Conservation (phyloP, 352 stramenopile genomes). For the Globisporangium nodosum region DNA sequence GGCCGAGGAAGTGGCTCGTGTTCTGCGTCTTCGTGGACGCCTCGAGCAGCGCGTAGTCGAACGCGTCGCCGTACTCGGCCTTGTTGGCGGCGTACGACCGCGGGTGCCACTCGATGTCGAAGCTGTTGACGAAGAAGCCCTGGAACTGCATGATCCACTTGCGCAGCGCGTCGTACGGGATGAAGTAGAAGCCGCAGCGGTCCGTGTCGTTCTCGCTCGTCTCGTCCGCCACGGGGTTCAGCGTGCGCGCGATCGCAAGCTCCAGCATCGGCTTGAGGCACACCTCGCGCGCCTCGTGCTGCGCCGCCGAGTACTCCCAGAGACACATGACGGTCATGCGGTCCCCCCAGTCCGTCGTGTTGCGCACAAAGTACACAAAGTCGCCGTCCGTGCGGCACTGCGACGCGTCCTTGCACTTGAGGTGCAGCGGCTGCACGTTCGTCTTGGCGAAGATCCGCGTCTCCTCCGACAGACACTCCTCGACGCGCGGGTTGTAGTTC, state of each 20-base stretch:
- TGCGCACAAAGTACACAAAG: slow-evolving; percentile 73
- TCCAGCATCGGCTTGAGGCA: slow-evolving; percentile 77
- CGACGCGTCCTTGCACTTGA: slow-evolving; percentile 51
- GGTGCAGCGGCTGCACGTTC: slow-evolving; percentile 65
- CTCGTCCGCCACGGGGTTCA: slow-evolving; percentile 50
- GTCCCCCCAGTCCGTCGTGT: slow-evolving; percentile 78
- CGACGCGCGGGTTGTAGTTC: slow-evolving; percentile 41
- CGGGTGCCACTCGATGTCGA: slow-evolving; percentile 66
- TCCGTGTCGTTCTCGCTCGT: slow-evolving; percentile 72
- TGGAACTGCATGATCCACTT: slow-evolving; percentile 75
- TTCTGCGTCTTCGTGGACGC: slow-evolving; percentile 65
- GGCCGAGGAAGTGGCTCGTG: slow-evolving; percentile 61
- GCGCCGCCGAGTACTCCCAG: slow-evolving; percentile 60
- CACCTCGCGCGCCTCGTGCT: slow-evolving; percentile 42
- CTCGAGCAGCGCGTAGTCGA: slow-evolving; percentile 67
- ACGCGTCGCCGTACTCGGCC: slow-evolving; percentile 23
- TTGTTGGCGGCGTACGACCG: slow-evolving; percentile 67
- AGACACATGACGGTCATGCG: slow-evolving; percentile 81
- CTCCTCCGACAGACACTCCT: slow-evolving; percentile 56
- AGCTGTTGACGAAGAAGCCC: slow-evolving; percentile 81
- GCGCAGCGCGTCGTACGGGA: slow-evolving; percentile 70
- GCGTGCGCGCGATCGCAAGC: slow-evolving; percentile 49
- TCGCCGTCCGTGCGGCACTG: slow-evolving; percentile 54
- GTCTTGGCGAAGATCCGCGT: slow-evolving; percentile 62
- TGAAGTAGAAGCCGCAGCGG: slow-evolving; percentile 81